Conservation (phyloP, 2,329 filamentous ascomycete species). For the Botrytis fabae region DNA sequence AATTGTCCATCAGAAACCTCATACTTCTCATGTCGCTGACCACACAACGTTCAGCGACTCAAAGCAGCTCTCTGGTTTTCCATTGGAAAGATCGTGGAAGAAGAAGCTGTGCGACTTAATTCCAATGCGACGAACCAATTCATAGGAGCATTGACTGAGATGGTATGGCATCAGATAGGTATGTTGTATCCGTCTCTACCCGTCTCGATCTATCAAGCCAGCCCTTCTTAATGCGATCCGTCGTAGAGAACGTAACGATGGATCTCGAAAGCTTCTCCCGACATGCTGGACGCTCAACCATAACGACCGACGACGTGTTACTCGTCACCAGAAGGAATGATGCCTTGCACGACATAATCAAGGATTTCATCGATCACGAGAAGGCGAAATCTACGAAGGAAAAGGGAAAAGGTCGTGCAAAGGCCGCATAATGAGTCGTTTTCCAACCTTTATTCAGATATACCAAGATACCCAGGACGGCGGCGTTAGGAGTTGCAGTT, state of each 20-base stretch:
- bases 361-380: slow-evolving; percentile 63
- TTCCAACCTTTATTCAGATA: not conserved
- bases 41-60: slow-evolving; percentile 57
- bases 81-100: slow-evolving; percentile 84
- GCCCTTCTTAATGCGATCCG: not conserved
- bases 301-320: slow-evolving; percentile 85
- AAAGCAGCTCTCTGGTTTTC: slow-evolving; percentile 84
- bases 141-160: slow-evolving; percentile 80
- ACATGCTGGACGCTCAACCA: slow-evolving; percentile 77
- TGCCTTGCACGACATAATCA: slow-evolving; percentile 75
- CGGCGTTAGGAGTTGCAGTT: slow-evolving; percentile 1
- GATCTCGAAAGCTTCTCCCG: slow-evolving; percentile 68
- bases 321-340: slow-evolving; percentile 85
- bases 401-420: slow-evolving; percentile 22
- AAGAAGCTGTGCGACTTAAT: slow-evolving; percentile 70
- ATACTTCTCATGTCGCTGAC: not conserved
- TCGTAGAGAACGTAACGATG: slow-evolving; percentile 52
- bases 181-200: slow-evolving; percentile 33
- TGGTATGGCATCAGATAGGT: slow-evolving; percentile 88
- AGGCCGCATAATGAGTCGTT: slow-evolving; percentile 16
- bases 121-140: slow-evolving; percentile 91
- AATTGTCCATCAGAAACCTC: not conserved
- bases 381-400: slow-evolving; percentile 44
- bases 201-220: not conserved
- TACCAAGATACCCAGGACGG: not conserved